Percentiles rank a stretch among this genome's conserved stretches.
Conservation (phyloP, 805 yeast genomes). For the Ogataea corticis region DNA sequence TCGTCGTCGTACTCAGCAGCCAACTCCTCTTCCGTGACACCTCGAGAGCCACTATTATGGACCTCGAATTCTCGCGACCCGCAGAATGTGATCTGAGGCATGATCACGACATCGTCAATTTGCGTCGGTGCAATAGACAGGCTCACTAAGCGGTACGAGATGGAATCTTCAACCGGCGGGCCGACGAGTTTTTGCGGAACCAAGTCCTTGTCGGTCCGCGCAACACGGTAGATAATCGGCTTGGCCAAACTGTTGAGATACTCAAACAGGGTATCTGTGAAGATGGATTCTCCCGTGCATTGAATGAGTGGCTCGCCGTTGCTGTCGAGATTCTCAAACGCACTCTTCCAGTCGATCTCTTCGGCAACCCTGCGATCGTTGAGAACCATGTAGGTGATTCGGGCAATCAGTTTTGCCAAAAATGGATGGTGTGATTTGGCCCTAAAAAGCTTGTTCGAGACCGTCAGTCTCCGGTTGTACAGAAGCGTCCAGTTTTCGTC, state of each 20-base stretch:
- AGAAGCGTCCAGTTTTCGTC: slow-evolving; percentile 26
- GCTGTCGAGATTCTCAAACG: slow-evolving; percentile 30
- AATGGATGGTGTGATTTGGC: slow-evolving; percentile 30
- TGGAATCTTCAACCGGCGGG: slow-evolving; percentile 24
- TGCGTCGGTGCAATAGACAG: slow-evolving; percentile 33
- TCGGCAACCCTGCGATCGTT: slow-evolving; percentile 15
- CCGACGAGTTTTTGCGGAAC: slow-evolving; percentile 25
- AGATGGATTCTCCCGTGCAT: slow-evolving; percentile 34
- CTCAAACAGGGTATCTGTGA: slow-evolving; percentile 35
- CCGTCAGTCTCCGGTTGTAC: slow-evolving; percentile 26
- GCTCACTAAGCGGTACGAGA: slow-evolving; percentile 30
- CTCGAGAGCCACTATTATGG: slow-evolving; percentile 2
- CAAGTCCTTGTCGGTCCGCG: slow-evolving; percentile 20
- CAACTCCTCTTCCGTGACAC: slow-evolving; percentile 7
- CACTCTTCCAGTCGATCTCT: slow-evolving; percentile 29
- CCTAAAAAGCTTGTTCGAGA: slow-evolving; percentile 24
- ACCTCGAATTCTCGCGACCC: slow-evolving; percentile 22
- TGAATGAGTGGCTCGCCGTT: slow-evolving; percentile 34
- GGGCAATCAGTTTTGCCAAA: slow-evolving; percentile 26
- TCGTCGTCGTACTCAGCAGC: slow-evolving; percentile 27
- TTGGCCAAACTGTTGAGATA: slow-evolving; percentile 26
- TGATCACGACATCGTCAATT: slow-evolving; percentile 29
- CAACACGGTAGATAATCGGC: slow-evolving; percentile 27
- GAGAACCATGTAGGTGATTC: slow-evolving; percentile 22
- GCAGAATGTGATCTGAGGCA: slow-evolving; percentile 33